Conservation (phyloP, 2,329 filamentous ascomycete genomes). For the Aureobasidium sp. region DNA sequence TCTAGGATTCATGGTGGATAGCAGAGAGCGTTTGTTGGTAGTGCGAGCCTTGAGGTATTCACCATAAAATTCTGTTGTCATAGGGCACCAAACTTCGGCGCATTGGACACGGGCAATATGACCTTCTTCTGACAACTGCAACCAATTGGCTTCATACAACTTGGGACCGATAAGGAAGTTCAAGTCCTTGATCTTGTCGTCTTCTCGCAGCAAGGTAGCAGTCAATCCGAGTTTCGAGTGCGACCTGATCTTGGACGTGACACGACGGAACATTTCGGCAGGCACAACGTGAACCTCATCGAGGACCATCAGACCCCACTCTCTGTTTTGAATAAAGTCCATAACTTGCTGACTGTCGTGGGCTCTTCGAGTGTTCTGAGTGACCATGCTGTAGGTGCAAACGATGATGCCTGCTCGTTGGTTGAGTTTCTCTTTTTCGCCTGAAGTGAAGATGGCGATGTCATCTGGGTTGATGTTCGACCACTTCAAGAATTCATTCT, state of each 20-base stretch:
- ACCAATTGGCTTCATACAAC: conserved; percentile 98
- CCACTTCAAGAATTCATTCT: conserved; percentile 95
- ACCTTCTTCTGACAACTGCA: conserved; percentile 93
- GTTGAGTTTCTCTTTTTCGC: conserved; percentile 78
- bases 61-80: conserved; percentile 97
- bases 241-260: conserved; percentile 85
- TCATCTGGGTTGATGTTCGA: conserved; percentile 95
- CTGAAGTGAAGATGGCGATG: conserved; percentile 89
- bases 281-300: conserved; percentile 98
- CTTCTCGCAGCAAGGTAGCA: conserved; percentile 86
- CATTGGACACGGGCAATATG: conserved; percentile 97
- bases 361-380: conserved; percentile 74
- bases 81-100: conserved; percentile 97
- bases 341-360: conserved; percentile 97
- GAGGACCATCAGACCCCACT: conserved; percentile 96
- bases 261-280: conserved; percentile 89
- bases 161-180: conserved; percentile 98
- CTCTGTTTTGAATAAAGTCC: conserved; percentile 77
- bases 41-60: conserved; percentile 70
- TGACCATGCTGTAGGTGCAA: conserved; percentile 99
- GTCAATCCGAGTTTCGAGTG: conserved; percentile 94
- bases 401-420: conserved; percentile 93
- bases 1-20: conserved; percentile 95
- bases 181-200: conserved; percentile 95
- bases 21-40: conserved; percentile 55